Conservation (phyloP, 2,329 filamentous ascomycete species). For the Magnaporthiopsis rhizophila region DNA sequence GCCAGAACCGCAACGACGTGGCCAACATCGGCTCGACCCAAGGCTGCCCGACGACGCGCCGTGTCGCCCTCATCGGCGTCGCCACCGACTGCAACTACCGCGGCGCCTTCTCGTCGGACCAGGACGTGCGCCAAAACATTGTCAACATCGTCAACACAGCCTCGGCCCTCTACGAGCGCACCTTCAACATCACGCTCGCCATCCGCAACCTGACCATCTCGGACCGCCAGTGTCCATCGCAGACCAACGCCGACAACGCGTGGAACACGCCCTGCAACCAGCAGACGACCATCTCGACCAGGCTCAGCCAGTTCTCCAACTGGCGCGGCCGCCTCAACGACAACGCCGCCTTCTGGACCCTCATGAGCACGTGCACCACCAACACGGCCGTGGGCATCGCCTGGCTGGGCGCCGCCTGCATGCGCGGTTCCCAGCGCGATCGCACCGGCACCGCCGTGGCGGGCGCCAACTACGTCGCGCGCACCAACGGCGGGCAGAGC, state of each 20-base stretch:
- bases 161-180: slow-evolving; percentile 77
- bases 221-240: slow-evolving; percentile 62
- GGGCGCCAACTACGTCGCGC: slow-evolving; percentile 82
- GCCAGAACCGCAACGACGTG: slow-evolving; percentile 35
- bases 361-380: slow-evolving; percentile 75
- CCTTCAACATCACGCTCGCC: slow-evolving; percentile 91
- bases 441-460: slow-evolving; percentile 51
- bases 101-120: slow-evolving; percentile 56
- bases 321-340: slow-evolving; percentile 79
- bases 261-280: slow-evolving; percentile 77
- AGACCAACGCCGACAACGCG: slow-evolving; percentile 51
- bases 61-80: slow-evolving; percentile 83
- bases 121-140: slow-evolving; percentile 63
- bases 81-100: slow-evolving; percentile 92
- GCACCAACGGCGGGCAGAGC: slow-evolving; percentile 47
- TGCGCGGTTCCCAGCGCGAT: slow-evolving; percentile 46
- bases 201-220: slow-evolving; percentile 78
- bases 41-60: slow-evolving; percentile 83
- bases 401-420: slow-evolving; percentile 86
- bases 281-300: slow-evolving; percentile 58
- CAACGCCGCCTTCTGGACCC: slow-evolving; percentile 85
- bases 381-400: slow-evolving; percentile 81
- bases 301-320: slow-evolving; percentile 77
- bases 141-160: slow-evolving; percentile 80
- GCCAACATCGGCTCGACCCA: slow-evolving; percentile 75